These are phyloP conservation scores for Arthrocladium fulminans DNA, from an alignment of 2,329 filamentous ascomycete genomes.

Conservation along the genomic window DNA sequence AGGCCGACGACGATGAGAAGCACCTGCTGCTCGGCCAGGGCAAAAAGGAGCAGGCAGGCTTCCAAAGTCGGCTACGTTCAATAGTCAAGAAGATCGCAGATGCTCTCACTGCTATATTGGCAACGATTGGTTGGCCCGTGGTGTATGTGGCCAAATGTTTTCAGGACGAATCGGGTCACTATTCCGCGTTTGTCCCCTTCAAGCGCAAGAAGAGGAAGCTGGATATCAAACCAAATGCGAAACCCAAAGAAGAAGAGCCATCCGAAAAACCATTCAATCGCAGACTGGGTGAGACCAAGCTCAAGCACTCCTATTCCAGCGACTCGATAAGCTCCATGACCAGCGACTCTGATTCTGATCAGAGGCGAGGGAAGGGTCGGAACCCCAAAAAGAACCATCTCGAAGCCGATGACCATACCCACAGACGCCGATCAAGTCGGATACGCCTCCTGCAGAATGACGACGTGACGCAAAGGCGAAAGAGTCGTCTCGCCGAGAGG, in stretches of 20 bases:
- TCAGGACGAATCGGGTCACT: constrained; percentile 64
- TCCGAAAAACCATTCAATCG: constrained; percentile 16
- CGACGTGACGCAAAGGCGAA: constrained; percentile 45
- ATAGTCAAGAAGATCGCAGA: constrained; percentile 62
- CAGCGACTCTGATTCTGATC: constrained; percentile 20
- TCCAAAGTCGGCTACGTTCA: not conserved
- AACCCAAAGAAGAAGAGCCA: not conserved
- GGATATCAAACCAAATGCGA: not conserved
- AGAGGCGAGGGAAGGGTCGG: constrained; percentile 9
- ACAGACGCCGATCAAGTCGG: constrained; percentile 18
- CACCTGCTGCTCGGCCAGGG: constrained; percentile 53
- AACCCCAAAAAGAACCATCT: constrained; percentile 1
- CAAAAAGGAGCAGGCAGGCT: constrained; percentile 29
- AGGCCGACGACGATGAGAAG: constrained; percentile 52
- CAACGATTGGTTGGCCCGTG: constrained; percentile 68
- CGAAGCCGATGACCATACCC: constrained; percentile 6
- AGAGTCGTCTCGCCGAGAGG: constrained; percentile 31
- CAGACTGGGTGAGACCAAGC: constrained; percentile 15
- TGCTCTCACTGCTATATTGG: constrained; percentile 66
- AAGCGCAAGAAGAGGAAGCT: constrained; percentile 3
- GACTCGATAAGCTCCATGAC: constrained; percentile 16
- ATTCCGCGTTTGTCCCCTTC: constrained; percentile 6
- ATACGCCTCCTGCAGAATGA: constrained; percentile 22
- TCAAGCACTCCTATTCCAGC: constrained; percentile 21
- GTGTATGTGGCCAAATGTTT: constrained; percentile 76